Conservation (phyloP, 768 basidiomycete species). For the Serendipita indica region DNA sequence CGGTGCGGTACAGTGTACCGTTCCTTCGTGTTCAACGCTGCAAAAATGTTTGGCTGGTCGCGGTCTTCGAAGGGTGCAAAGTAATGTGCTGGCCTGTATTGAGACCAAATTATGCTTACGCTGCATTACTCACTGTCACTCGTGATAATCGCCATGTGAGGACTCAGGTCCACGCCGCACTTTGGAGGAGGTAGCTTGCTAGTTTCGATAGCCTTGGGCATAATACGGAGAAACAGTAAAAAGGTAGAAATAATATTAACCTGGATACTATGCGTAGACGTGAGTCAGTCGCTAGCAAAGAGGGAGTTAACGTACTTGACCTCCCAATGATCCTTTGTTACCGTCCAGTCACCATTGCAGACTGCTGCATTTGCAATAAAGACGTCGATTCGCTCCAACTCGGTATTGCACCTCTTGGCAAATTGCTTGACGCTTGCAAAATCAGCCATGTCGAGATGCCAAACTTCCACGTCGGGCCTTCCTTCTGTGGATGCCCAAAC, state of each 20-base stretch:
- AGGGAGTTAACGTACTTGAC: conserved; percentile 7
- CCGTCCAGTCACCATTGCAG: neutral
- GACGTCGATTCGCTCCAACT: conserved; percentile 11
- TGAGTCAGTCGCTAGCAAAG: neutral
- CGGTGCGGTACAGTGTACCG: neutral
- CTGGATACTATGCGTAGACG: conserved; percentile 1
- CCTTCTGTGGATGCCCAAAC: neutral
- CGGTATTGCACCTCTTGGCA: conserved; percentile 10
- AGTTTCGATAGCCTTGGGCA: conserved; percentile 8
- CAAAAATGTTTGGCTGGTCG: conserved; percentile 2
- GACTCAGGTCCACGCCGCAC: neutral
- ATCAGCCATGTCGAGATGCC: conserved; percentile 11
- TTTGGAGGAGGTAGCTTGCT: neutral
- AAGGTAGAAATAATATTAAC: conserved; percentile 11
- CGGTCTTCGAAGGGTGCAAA: neutral
- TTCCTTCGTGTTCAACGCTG: neutral
- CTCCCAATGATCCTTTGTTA: conserved; percentile 13
- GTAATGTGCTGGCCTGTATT: neutral
- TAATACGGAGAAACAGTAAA: conserved; percentile 10
- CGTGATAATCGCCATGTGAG: conserved; percentile 7
- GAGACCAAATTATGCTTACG: neutral
- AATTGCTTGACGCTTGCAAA: conserved; percentile 11
- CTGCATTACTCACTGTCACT: conserved; percentile 7
- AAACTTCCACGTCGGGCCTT: conserved; percentile 2
- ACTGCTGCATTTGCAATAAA: conserved; percentile 14